Evolutionary conservation across 2,329 filamentous ascomycete genomes (phyloP).

Genomic region (Verticillium tricorpus): DNA sequence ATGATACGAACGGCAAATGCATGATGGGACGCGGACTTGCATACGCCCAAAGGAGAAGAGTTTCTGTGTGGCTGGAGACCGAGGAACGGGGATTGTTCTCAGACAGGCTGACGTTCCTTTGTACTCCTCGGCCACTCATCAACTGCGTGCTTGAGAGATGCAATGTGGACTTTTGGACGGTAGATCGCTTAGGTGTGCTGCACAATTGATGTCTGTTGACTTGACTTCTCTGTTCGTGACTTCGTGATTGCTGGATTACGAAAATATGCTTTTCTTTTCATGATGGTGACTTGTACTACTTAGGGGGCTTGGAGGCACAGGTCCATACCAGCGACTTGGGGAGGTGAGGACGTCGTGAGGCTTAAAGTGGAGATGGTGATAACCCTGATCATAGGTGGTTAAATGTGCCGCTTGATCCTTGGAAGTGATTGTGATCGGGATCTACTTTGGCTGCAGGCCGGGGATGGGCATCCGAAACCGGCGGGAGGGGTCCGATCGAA

Average conservation of each 20-base stretch:
- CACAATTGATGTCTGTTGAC: neutral
- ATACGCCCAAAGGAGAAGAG: neutral
- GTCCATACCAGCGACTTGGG: neutral
- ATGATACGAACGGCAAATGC: neutral
- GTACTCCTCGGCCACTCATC: neutral
- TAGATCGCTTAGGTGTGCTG: neutral
- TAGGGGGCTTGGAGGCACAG: neutral
- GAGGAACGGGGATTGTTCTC: neutral
- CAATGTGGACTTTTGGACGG: neutral
- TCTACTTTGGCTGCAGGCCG: neutral
- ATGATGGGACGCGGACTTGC: neutral
- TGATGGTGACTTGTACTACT: neutral
- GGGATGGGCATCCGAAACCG: neutral
- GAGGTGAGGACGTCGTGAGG: neutral
- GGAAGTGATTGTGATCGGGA: neutral
- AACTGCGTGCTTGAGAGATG: neutral
- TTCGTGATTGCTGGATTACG: too few relatives aligned
- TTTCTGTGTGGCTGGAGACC: neutral
- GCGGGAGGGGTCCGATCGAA: neutral
- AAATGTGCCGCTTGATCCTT: neutral
- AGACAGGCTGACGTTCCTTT: neutral
- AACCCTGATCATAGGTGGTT: neutral
- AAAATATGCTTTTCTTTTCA: neutral
- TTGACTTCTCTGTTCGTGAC: neutral
- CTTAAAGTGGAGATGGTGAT: neutral